Conservation (phyloP, 1,139 yeast species). For the Geotrichum fermentans region DNA sequence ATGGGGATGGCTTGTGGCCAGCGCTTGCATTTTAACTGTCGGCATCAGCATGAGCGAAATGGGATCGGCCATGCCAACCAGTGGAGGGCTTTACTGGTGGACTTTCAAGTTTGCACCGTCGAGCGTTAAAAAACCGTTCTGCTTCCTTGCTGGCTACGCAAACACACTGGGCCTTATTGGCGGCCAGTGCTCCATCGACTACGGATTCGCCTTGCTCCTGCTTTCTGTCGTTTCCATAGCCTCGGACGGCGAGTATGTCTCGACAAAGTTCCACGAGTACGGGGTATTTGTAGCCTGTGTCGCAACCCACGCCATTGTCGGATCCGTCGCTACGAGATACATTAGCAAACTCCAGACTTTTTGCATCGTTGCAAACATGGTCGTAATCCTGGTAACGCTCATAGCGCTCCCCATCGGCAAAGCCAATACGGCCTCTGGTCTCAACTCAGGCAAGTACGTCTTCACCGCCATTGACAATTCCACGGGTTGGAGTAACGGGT, state of each 20-base stretch:
- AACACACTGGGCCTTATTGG: slow-evolving; percentile 56
- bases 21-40: slow-evolving; percentile 46
- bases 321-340: slow-evolving; percentile 49
- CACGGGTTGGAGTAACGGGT: slow-evolving; percentile 59
- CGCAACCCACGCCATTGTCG: slow-evolving; percentile 43
- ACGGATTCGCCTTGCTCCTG: slow-evolving; percentile 54
- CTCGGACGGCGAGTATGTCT: slow-evolving; percentile 41
- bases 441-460: slow-evolving; percentile 41
- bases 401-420: slow-evolving; percentile 54
- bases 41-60: slow-evolving; percentile 58
- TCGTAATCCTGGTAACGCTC: slow-evolving; percentile 52
- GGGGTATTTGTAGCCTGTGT: slow-evolving; percentile 55
- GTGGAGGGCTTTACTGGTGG: slow-evolving; percentile 59
- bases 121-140: slow-evolving; percentile 41
- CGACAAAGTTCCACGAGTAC: slow-evolving; percentile 47
- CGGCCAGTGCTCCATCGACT: slow-evolving; percentile 54
- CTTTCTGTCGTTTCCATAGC: slow-evolving; percentile 50
- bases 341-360: slow-evolving; percentile 57
- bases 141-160: slow-evolving; percentile 56
- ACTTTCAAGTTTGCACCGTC: slow-evolving; percentile 53
- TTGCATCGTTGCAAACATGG: slow-evolving; percentile 53
- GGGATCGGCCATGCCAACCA: slow-evolving; percentile 63
- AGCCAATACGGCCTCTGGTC: slow-evolving; percentile 27
- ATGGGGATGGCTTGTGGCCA: slow-evolving; percentile 62
- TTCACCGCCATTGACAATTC: slow-evolving; percentile 54